Conservation (phyloP, 2,329 filamentous ascomycete genomes). For the Sphaerulina musiva region DNA sequence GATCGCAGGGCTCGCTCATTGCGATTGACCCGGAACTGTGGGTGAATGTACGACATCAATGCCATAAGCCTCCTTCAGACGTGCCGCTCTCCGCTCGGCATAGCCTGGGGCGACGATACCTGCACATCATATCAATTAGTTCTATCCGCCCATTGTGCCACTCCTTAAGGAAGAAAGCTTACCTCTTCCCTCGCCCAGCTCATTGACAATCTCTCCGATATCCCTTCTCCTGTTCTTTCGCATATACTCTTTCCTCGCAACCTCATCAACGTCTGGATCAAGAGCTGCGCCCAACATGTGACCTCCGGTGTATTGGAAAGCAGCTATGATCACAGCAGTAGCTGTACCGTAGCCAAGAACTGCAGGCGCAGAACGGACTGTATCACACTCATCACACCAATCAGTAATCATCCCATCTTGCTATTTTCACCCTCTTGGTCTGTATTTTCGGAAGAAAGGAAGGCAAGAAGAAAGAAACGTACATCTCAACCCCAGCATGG, state of each 20-base stretch:
- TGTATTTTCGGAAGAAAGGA: too few relatives aligned
- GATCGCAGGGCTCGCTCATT: neutral
- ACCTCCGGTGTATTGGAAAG: constrained; percentile 63
- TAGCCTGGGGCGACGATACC: constrained; percentile 77
- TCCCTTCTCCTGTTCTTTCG: constrained; percentile 69
- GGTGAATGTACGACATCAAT: constrained; percentile 56
- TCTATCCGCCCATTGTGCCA: neutral
- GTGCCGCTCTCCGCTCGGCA: constrained; percentile 72
- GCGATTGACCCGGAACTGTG: constrained; percentile 4
- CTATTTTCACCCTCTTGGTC: neutral
- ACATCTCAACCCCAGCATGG: constrained; percentile 67
- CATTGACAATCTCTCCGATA: constrained; percentile 69
- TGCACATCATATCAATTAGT: constrained; percentile 35
- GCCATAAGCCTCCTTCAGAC: constrained; percentile 80
- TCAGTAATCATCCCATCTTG: neutral
- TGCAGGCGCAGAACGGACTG: constrained; percentile 57
- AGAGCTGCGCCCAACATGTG: constrained; percentile 48
- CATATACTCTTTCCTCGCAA: constrained; percentile 66
- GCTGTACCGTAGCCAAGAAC: constrained; percentile 61
- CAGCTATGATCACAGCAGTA: constrained; percentile 53
- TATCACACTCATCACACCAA: constrained; percentile 14
- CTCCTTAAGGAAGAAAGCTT: constrained; percentile 27
- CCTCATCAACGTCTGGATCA: constrained; percentile 61
- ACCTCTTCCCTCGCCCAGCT: constrained; percentile 86
- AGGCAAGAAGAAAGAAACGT: constrained; percentile 32